phyloP scores from a whole-genome alignment of 2,329 filamentous ascomycete genomes.

The Camillea tinctor region DNA sequence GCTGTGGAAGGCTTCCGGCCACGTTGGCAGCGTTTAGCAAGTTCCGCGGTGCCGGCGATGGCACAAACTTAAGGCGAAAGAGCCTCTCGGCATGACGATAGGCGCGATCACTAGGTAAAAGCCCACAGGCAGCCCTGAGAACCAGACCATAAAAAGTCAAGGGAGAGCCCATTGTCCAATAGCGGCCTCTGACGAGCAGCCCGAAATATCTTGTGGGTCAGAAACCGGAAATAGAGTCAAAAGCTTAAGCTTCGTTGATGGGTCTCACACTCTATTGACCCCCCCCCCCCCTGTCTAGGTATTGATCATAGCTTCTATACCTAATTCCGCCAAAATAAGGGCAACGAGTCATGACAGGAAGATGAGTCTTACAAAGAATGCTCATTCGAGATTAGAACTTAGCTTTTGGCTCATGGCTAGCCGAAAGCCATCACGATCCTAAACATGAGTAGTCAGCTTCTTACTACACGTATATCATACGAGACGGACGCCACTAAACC shows the following conservation, averaged over 20 bases:
- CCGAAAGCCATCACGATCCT: too few relatives aligned
- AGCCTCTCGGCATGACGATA: background rate
- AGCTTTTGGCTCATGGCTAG: too few relatives aligned
- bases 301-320: background rate
- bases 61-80: background rate
- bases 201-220: background rate
- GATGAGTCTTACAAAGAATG: background rate
- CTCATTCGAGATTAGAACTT: background rate
- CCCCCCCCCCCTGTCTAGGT: background rate
- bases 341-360: background rate
- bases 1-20: background rate
- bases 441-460: too few relatives aligned
- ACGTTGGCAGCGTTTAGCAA: background rate
- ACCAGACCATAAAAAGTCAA: background rate
- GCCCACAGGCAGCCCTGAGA: background rate
- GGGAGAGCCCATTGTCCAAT: background rate
- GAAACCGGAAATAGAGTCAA: background rate
- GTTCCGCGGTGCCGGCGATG: background rate
- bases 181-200: background rate
- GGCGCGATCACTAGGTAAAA: background rate
- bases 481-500: too few relatives aligned
- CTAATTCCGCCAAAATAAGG: background rate
- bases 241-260: slow-evolving; percentile 1
- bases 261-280: background rate
- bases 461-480: too few relatives aligned